Evolutionary conservation across 1,284 basidiomycete genomes (phyloP).

Genomic region (Apiotrichum veenhuisii): DNA sequence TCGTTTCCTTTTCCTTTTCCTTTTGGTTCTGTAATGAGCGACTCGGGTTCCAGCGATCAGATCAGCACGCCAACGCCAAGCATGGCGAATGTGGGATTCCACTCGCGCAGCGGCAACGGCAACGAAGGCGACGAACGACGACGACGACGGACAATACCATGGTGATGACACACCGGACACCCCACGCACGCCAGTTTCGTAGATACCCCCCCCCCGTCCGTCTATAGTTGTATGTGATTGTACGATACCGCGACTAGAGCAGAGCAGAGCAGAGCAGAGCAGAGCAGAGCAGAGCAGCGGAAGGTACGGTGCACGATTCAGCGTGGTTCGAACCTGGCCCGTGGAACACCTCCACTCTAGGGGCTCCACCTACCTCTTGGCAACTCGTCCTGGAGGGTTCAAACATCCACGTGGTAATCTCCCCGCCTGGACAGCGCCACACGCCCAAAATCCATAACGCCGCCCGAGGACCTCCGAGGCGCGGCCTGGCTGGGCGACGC

Average conservation of each 20-base stretch:
- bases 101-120: background rate
- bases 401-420: background rate
- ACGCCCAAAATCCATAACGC: background rate
- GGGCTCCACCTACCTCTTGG: too few relatives aligned
- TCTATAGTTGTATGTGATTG: conserved; percentile 6
- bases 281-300: too few relatives aligned
- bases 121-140: background rate
- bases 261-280: background rate
- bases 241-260: background rate
- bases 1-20: too few relatives aligned
- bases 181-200: too few relatives aligned
- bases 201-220: background rate
- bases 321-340: too few relatives aligned
- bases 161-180: background rate
- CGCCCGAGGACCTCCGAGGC: background rate
- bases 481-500: background rate
- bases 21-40: too few relatives aligned
- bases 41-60: too few relatives aligned
- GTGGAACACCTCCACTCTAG: too few relatives aligned
- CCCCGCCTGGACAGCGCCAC: background rate
- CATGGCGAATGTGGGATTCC: too few relatives aligned
- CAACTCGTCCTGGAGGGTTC: background rate
- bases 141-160: background rate
- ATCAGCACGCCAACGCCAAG: too few relatives aligned
- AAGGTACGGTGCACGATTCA: too few relatives aligned